Evolutionary conservation across 306 rosid species (phyloP).

Genomic region (Corylus americana): DNA sequence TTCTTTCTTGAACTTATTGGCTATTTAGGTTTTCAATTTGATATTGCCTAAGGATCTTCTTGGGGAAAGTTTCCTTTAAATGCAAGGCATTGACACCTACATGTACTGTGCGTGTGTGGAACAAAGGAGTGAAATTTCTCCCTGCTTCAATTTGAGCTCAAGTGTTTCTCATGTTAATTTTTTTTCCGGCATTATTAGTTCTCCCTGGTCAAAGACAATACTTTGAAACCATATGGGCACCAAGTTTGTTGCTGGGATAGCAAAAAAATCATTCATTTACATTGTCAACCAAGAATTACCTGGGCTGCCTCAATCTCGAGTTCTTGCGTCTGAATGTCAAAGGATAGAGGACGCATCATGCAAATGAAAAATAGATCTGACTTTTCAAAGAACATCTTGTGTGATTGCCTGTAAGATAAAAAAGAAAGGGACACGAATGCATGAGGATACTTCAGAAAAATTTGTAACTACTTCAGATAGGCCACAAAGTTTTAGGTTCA

Average conservation of each 20-base stretch:
- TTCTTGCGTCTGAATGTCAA: conserved; percentile 51
- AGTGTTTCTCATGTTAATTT: not conserved
- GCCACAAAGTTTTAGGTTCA: not conserved
- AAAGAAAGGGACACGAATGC: conserved; percentile 12
- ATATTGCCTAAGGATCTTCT: not conserved
- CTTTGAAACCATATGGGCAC: not conserved
- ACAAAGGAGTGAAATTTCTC: not conserved
- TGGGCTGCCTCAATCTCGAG: conserved; percentile 64
- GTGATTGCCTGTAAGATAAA: conserved; percentile 43
- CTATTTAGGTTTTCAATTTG: not conserved
- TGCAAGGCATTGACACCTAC: not conserved
- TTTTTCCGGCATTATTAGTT: not conserved
- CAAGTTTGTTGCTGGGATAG: not conserved
- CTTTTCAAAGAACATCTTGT: conserved; percentile 42
- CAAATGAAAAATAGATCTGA: conserved; percentile 49
- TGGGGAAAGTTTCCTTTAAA: not conserved
- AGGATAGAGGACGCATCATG: conserved; percentile 49
- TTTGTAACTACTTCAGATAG: not conserved
- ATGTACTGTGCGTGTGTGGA: not conserved
- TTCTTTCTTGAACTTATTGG: too few relatives aligned
- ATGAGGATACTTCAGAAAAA: not conserved
- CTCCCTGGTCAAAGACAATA: not conserved
- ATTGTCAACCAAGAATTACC: conserved; percentile 33
- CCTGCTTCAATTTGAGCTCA: not conserved
- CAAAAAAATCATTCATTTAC: not conserved